Evolutionary conservation across 1,139 yeast species (phyloP).

Genomic region (Suhomyces taliae): DNA sequence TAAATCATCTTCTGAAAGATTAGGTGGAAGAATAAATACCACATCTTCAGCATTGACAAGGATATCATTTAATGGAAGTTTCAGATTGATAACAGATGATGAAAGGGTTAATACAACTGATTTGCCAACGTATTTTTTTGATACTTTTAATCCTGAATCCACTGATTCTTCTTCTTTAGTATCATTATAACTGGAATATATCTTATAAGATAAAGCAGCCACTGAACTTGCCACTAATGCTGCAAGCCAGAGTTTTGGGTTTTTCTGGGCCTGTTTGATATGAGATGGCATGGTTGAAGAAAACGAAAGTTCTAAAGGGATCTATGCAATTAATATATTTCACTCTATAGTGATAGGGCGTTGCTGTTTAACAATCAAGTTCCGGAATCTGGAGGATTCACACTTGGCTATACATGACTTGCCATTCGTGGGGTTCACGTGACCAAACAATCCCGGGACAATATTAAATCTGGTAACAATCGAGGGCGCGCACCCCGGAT

Average conservation of each 20-base stretch:
- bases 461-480: not conserved
- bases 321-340: not conserved
- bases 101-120: slow-evolving; percentile 47
- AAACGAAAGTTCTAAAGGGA: not conserved
- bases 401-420: not conserved
- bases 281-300: slow-evolving; percentile 5
- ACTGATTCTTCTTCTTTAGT: slow-evolving; percentile 7
- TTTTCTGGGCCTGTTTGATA: slow-evolving; percentile 12
- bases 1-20: slow-evolving; percentile 44
- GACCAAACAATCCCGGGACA: not conserved
- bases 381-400: not conserved
- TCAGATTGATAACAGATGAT: slow-evolving; percentile 40
- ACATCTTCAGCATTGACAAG: slow-evolving; percentile 40
- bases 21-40: slow-evolving; percentile 50
- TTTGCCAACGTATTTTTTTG: slow-evolving; percentile 31
- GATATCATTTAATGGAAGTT: slow-evolving; percentile 42
- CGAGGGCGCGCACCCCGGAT: not conserved
- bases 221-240: slow-evolving; percentile 41
- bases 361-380: not conserved
- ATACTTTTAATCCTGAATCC: slow-evolving; percentile 6
- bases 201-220: slow-evolving; percentile 36
- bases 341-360: not conserved
- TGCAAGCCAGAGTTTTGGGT: slow-evolving; percentile 35
- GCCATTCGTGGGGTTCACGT: not conserved
- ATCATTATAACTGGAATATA: slow-evolving; percentile 25